A percentile compares a stretch with the other conserved stretches of the same genome.
phyloP scores from a whole-genome alignment of 768 basidiomycete species.

The Termitomyces titanicus region DNA sequence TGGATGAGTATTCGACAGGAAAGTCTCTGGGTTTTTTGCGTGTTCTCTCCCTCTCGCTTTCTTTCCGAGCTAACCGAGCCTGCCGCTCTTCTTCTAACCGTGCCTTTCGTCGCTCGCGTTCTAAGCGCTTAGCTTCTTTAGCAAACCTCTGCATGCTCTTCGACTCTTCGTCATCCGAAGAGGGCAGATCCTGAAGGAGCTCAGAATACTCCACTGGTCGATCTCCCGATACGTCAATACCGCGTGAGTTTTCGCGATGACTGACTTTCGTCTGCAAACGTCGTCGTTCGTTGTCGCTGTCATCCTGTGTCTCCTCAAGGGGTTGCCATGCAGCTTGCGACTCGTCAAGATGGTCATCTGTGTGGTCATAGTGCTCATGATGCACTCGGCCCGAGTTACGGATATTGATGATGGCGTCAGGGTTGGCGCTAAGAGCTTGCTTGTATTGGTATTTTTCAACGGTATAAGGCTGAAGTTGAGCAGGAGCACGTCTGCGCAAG shows the following conservation, averaged over 20 bases:
- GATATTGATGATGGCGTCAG: slow-evolving; percentile 65
- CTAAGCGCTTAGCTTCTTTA: slow-evolving; percentile 27
- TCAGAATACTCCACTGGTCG: slow-evolving; percentile 27
- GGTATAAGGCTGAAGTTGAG: slow-evolving; percentile 61
- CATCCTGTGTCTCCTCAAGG: slow-evolving; percentile 20
- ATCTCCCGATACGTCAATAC: not conserved
- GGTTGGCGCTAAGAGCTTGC: slow-evolving; percentile 44
- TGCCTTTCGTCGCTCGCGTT: slow-evolving; percentile 1
- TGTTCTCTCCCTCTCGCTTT: slow-evolving; percentile 15
- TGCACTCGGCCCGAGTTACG: slow-evolving; percentile 28
- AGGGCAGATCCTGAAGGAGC: slow-evolving; percentile 32
- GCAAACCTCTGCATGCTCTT: slow-evolving; percentile 25
- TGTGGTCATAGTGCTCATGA: slow-evolving; percentile 21
- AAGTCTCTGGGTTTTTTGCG: slow-evolving; percentile 18
- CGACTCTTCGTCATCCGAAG: slow-evolving; percentile 40
- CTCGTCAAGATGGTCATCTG: slow-evolving; percentile 28
- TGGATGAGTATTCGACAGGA: slow-evolving; percentile 11
- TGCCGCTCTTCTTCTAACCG: not conserved
- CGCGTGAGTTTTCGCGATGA: not conserved
- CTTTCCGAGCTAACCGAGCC: not conserved
- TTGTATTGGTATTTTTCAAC: slow-evolving; percentile 54
- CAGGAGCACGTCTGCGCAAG: slow-evolving; percentile 48
- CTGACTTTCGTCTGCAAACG: not conserved
- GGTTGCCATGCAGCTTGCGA: slow-evolving; percentile 20
- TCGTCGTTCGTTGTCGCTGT: slow-evolving; percentile 8